Evolutionary conservation across 306 rosid species (phyloP).

Genomic region (Lithocarpus polystachyus): DNA sequence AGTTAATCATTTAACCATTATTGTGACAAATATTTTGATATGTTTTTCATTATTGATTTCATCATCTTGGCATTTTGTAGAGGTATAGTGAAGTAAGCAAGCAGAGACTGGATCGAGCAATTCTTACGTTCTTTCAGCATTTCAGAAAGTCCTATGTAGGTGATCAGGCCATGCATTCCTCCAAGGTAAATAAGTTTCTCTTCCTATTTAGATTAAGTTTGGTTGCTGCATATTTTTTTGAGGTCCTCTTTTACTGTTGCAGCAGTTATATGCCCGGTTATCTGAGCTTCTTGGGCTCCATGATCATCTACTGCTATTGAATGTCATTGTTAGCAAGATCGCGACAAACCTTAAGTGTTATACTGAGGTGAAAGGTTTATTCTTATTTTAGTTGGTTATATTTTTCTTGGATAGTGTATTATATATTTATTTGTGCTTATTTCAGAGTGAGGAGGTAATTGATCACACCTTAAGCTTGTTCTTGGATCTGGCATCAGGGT

Average conservation of each 20-base stretch:
- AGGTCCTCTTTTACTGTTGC: constrained; percentile 37
- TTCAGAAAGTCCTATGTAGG: constrained; percentile 95
- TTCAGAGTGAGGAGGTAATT: constrained; percentile 96
- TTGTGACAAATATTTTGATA: constrained; percentile 15
- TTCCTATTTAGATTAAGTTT: constrained; percentile 5
- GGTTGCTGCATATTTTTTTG: constrained; percentile 27
- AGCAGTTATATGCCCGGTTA: constrained; percentile 86
- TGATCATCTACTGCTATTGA: constrained; percentile 72
- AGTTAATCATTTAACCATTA: not conserved
- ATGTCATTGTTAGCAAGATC: constrained; percentile 81
- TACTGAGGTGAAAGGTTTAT: constrained; percentile 54
- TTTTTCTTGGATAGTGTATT: constrained; percentile 1
- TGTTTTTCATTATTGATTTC: constrained; percentile 8
- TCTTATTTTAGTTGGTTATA: not conserved
- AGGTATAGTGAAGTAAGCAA: constrained; percentile 87
- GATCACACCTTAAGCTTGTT: constrained; percentile 94
- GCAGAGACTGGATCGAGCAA: constrained; percentile 97
- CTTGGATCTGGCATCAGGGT: constrained; percentile 99
- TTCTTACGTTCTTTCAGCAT: constrained; percentile 93
- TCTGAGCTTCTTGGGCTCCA: constrained; percentile 90
- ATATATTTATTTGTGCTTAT: constrained; percentile 19
- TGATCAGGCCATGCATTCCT: constrained; percentile 99
- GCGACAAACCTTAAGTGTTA: constrained; percentile 82
- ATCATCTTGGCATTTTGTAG: constrained; percentile 46
- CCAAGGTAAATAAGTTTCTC: constrained; percentile 65